Evolutionary conservation across 345 rosid species (phyloP), one percentile per base, ranked within the genome.

Genomic region (Aquilaria malaccensis): DNA sequence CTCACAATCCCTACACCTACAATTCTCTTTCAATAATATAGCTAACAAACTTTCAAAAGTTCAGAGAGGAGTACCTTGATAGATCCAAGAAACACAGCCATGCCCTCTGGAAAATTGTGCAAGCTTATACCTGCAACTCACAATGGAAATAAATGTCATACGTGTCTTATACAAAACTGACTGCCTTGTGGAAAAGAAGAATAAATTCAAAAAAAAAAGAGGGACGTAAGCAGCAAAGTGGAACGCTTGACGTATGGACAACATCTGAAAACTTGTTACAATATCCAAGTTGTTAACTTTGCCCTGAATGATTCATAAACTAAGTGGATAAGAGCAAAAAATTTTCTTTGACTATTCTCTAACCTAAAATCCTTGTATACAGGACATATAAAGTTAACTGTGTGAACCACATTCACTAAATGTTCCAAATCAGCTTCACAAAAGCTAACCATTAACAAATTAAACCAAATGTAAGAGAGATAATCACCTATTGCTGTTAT

Each of bases 61-160:
- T 30, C 33, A 47, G 55, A 30, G 33, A 22, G 29, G 49, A n/a
- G 59, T 78, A 89, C 99, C 99, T 90, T 94, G 32, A 90, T 74
- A 67, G 99, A 90, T 73, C 99, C 97, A 60, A 94, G 97, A 74
- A 94, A 94, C 58, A 94, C 97, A 0, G 99, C 97, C 97, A 94
- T 94, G 53, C 97, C 97, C 77, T 94, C 99, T 2, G 97, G 99
- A 70, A 94, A 84, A 76, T 94, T 94, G 75, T 94, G 99, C 92
- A 89, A 86, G 83, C 99, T 94, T 83, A 94, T 94, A 61, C 97
- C 99, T 94, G 62, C 13, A 79, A 65, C 46, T 70, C 52, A 60
- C 14, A 51, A 9, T 37, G 62, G 54, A 70, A 69, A 55, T 50
- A 48, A 3, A 31, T 29, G 63, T 68, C 52, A 45, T 65, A 47